These are phyloP conservation scores for Lophium mytilinum DNA, from an alignment of 495 filamentous ascomycete genomes.

Conservation along the genomic window DNA sequence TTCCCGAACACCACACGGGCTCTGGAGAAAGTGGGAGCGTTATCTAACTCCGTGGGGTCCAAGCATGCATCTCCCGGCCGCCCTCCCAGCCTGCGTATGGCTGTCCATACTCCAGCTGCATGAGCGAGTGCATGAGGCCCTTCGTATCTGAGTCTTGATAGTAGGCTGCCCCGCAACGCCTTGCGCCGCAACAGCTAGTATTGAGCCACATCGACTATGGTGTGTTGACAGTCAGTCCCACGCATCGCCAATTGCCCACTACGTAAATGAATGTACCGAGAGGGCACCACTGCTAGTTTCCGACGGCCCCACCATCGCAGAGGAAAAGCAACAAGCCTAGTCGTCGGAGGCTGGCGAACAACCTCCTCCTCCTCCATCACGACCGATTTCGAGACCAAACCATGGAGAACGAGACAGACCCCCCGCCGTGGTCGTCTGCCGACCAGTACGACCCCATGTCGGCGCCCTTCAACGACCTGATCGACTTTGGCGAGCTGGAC, in stretches of 20 bases:
- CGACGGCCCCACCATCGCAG: not conserved
- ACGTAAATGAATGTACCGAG: not conserved
- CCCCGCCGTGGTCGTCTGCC: constrained; percentile 15
- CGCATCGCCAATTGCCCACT: not conserved
- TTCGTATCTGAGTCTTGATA: too few species aligned
- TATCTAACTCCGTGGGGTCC: constrained; percentile 13
- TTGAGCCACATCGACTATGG: not conserved
- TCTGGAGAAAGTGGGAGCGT: not conserved
- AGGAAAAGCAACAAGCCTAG: not conserved
- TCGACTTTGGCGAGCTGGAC: constrained; percentile 20
- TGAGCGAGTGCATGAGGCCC: too few species aligned
- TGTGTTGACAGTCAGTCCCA: not conserved
- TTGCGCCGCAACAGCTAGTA: not conserved
- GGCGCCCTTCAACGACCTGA: constrained; percentile 24
- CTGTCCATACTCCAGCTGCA: too few species aligned
- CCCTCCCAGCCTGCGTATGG: not conserved
- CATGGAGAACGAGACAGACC: constrained; percentile 11
- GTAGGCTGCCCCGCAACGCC: not conserved
- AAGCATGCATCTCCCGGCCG: too few species aligned
- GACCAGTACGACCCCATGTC: constrained; percentile 26
- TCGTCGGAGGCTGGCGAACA: not conserved
- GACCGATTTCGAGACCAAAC: not conserved
- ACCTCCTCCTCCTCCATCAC: not conserved
- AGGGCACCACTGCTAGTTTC: not conserved
- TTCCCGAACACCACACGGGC: too few species aligned